Base-by-base conservation (phyloP, 768 basidiomycete genomes). In the Lactarius deliciosus region DNA sequence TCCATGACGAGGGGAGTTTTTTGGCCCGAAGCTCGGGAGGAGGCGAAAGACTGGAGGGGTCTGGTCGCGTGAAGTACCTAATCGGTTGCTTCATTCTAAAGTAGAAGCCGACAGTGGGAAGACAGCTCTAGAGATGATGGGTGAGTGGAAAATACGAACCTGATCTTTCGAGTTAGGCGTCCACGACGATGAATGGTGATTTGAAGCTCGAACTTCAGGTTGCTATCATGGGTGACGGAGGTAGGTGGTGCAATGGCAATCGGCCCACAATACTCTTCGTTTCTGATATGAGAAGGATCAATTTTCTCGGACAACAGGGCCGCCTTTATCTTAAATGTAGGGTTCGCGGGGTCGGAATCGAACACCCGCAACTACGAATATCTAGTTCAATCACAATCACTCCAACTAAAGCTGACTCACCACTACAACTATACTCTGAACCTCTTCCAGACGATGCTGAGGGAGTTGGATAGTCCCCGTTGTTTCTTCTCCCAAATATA, bases 401-500 rank as follows among this genome's bases (percentile, higher is more conserved):
- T 25, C 32, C 13, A 34, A 22, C 10, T 6, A 16, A 16, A 20
- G 30, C 20, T 7, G 30, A 47, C 69, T 60, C 36, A 70, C 69
- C 15, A 60, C 60, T 45, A 64, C 41, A 5, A 61, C 50, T 38
- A 70, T 45, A 20, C 47, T 64, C 25, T 18, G 36, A 28, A 68
- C 62, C 25, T 36, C 22, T 20, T 15, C 22, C 28, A 68, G 20
- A 11, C 47, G 41, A 43, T 20, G 16, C 15, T 38, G 50, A 30
- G 69, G 60, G 8, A 64, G 22, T 38, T 34, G 30, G 3, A 70
- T 28, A 34, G 7, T 43, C n/a, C 69, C 69, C 1, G 15, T 54
- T 3, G 68, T 30, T 15, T 64, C 63, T 36, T 70, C 69, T 60
- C 66, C 69, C 10, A 43, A 15, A 13, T 61, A 60, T 10, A 68